These are phyloP conservation scores for Coemansia sp. DNA, from an alignment of 192 early-diverging fungal species.

Conservation along the genomic window DNA sequence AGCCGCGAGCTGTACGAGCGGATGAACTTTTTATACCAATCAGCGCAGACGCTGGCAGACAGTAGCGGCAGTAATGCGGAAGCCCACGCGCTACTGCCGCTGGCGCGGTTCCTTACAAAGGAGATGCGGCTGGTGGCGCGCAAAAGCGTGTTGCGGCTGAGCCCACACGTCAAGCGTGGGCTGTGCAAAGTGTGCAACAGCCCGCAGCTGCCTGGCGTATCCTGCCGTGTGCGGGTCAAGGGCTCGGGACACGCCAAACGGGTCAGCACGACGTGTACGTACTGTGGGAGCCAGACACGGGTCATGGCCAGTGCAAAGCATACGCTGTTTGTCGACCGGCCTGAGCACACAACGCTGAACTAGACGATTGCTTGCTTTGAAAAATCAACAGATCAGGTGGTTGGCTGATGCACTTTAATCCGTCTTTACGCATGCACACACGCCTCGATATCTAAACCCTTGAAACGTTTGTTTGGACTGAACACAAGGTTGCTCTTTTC, in stretches of 20 bases:
- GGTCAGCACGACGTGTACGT: conserved; percentile 35
- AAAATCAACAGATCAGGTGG: too few species aligned
- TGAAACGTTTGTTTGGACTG: too few species aligned
- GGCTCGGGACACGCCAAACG: conserved; percentile 18
- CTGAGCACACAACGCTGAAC: conserved; percentile 20
- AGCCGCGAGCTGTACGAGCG: conserved; percentile 44
- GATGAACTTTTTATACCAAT: conserved; percentile 50
- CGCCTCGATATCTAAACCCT: too few species aligned
- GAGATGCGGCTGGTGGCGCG: conserved; percentile 43
- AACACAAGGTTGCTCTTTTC: too few species aligned
- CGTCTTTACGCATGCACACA: too few species aligned
- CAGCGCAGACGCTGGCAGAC: conserved; percentile 31
- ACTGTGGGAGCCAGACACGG: conserved; percentile 22
- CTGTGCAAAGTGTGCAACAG: conserved; percentile 32
- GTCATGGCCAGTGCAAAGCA: conserved; percentile 5
- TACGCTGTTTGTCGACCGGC: conserved; percentile 36
- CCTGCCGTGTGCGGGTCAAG: conserved; percentile 33
- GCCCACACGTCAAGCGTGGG: conserved; percentile 41
- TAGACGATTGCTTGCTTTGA: too few species aligned
- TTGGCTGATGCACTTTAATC: too few species aligned
- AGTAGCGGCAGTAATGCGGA: not conserved
- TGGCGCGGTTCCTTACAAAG: conserved; percentile 39
- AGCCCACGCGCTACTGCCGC: conserved; percentile 6
- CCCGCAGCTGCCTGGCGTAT: conserved; percentile 34
- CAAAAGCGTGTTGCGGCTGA: conserved; percentile 45